A percentile compares a stretch with the other conserved stretches of the same genome.
phyloP scores from a whole-genome alignment of 2,329 filamentous ascomycete genomes.

The Harringtonia aguacate region DNA sequence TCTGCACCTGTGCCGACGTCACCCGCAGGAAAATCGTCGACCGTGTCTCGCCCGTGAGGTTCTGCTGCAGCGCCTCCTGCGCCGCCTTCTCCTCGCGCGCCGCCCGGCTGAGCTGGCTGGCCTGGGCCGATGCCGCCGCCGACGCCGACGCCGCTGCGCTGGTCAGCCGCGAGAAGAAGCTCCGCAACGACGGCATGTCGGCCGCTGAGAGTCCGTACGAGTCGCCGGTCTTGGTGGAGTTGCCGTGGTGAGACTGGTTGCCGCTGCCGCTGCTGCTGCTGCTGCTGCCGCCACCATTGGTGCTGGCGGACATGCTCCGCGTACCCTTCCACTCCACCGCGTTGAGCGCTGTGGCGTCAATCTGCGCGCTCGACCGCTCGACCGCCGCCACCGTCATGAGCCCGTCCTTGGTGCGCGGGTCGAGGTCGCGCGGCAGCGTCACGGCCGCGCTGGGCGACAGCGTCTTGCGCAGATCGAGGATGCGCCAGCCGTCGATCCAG shows the following conservation, averaged over 20 bases:
- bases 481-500: slow-evolving; percentile 77
- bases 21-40: slow-evolving; percentile 83
- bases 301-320: too few species aligned
- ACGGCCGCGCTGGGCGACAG: slow-evolving; percentile 66
- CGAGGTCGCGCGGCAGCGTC: slow-evolving; percentile 65
- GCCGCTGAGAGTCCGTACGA: slow-evolving; percentile 36
- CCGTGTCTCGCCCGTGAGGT: slow-evolving; percentile 58
- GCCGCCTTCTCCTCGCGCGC: slow-evolving; percentile 51
- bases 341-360: slow-evolving; percentile 83
- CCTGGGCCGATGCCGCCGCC: slow-evolving; percentile 30
- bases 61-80: slow-evolving; percentile 55
- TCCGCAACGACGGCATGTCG: slow-evolving; percentile 55
- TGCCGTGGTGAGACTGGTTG: not conserved
- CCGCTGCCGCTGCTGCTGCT: slow-evolving; percentile 14
- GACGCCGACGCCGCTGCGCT: slow-evolving; percentile 21
- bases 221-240: slow-evolving; percentile 29
- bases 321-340: slow-evolving; percentile 82
- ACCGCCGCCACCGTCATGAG: slow-evolving; percentile 80
- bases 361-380: slow-evolving; percentile 78
- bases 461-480: slow-evolving; percentile 75
- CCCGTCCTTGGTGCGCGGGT: slow-evolving; percentile 73
- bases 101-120: slow-evolving; percentile 39
- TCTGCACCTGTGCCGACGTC: slow-evolving; percentile 72
- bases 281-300: slow-evolving; percentile 41
- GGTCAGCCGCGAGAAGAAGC: slow-evolving; percentile 73